phyloP scores from a whole-genome alignment of 2,329 filamentous ascomycete species.

The Macrophomina tecta region DNA sequence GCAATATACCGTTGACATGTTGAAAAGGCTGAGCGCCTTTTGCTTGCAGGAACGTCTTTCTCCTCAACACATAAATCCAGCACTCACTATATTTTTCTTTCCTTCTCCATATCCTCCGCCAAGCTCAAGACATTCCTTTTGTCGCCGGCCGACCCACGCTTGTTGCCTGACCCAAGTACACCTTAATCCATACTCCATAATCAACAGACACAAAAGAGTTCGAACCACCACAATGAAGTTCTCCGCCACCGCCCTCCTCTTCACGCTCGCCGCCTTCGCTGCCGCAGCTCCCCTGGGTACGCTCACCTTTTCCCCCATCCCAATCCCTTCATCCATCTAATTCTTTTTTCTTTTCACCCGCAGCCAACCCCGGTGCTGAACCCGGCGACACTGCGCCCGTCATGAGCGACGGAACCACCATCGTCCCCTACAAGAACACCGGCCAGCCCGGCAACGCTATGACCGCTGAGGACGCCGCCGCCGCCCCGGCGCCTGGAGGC shows the following conservation, averaged over 20 bases:
- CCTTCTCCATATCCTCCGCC: not conserved
- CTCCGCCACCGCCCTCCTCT: conserved; percentile 1
- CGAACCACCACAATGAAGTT: conserved; percentile 10
- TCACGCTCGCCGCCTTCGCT: not conserved
- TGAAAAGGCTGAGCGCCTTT: conserved; percentile 3
- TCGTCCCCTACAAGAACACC: conserved; percentile 2
- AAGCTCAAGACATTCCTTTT: conserved; percentile 23
- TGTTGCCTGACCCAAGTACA: not conserved
- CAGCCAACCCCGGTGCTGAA: not conserved
- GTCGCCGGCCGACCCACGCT: conserved; percentile 16
- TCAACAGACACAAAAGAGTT: not conserved
- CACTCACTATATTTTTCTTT: not conserved
- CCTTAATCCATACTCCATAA: conserved; percentile 11
- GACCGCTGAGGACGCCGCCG: not conserved
- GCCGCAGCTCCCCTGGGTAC: conserved; percentile 3
- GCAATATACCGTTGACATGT: not conserved
- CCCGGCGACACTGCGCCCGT: conserved; percentile 15
- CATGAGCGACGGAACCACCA: not conserved
- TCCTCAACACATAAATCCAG: not conserved
- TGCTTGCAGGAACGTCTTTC: not conserved
- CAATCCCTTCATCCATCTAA: not conserved
- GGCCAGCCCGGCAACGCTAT: conserved; percentile 9
- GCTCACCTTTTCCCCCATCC: not conserved
- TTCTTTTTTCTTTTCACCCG: not conserved
- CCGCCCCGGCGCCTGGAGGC: not conserved